Evolutionary conservation across 441 rosid genomes (phyloP).

Genomic region (Pelargonium citronellum): DNA sequence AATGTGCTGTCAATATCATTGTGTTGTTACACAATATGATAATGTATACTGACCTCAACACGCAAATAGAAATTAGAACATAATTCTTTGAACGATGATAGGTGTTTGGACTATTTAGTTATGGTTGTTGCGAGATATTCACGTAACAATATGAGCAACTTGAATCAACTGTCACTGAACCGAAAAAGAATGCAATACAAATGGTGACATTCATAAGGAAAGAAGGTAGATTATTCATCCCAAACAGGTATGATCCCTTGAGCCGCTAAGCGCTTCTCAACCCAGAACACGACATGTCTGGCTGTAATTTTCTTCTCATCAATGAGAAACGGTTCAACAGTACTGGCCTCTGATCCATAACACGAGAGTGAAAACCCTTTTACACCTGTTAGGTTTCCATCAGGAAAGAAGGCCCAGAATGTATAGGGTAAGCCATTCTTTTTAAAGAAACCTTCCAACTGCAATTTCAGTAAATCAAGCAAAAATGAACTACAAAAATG

Average conservation of each 20-base stretch:
- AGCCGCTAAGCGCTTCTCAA: slow-evolving; percentile 85
- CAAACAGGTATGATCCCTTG: slow-evolving; percentile 89
- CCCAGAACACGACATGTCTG: slow-evolving; percentile 73
- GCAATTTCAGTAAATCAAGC: slow-evolving; percentile 9
- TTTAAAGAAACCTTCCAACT: slow-evolving; percentile 75
- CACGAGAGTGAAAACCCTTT: slow-evolving; percentile 79
- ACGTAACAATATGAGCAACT: too few relatives aligned
- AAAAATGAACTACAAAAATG: background rate
- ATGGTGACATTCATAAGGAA: too few relatives aligned
- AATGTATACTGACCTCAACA: too few relatives aligned
- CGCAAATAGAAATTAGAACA: too few relatives aligned
- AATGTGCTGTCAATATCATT: too few relatives aligned
- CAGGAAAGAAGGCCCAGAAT: slow-evolving; percentile 92
- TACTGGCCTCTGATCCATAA: slow-evolving; percentile 65
- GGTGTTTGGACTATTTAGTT: too few relatives aligned
- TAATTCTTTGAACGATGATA: too few relatives aligned
- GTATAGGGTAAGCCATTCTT: slow-evolving; percentile 49
- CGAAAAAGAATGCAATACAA: too few relatives aligned
- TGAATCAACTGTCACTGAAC: too few relatives aligned
- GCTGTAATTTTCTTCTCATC: slow-evolving; percentile 84
- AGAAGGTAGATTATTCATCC: slow-evolving; percentile 33
- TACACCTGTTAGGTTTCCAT: slow-evolving; percentile 60
- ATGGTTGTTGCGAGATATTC: too few relatives aligned
- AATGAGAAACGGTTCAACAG: slow-evolving; percentile 86
- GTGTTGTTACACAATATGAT: too few relatives aligned